Evolutionary conservation across 2,329 filamentous ascomycete genomes (phyloP).

Genomic region (Sclerotinia spermophila): DNA sequence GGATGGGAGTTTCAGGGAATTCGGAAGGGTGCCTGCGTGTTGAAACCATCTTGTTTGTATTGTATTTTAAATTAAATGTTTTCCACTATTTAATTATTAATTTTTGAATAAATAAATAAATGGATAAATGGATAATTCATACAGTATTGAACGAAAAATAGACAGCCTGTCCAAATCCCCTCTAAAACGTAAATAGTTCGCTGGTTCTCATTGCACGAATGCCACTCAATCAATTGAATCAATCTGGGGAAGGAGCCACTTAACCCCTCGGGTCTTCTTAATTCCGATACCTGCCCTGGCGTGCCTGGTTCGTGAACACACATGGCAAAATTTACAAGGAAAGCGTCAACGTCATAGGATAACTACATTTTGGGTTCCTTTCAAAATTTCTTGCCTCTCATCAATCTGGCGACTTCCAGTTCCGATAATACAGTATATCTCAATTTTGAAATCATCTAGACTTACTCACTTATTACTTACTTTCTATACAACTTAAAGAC

Average conservation of each 20-base stretch:
- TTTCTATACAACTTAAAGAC: background rate
- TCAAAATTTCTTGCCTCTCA: conserved; percentile 5
- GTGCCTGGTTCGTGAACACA: conserved; percentile 3
- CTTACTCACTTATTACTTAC: too few species aligned
- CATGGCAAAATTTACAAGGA: conserved; percentile 3
- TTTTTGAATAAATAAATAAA: background rate
- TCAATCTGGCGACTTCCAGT: conserved; percentile 6
- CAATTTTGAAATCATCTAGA: background rate
- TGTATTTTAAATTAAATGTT: too few species aligned
- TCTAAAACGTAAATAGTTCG: background rate
- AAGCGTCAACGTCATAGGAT: conserved; percentile 18
- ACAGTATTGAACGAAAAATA: background rate
- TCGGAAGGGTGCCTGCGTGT: conserved; percentile 52
- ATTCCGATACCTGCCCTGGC: conserved; percentile 9
- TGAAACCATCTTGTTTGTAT: conserved; percentile 42
- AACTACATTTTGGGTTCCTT: background rate
- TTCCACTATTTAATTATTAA: background rate
- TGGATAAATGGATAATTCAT: too few species aligned
- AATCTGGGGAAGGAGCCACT: conserved; percentile 19
- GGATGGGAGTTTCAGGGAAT: conserved; percentile 41
- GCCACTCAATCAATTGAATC: conserved; percentile 6
- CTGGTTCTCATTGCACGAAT: background rate
- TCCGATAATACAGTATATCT: background rate
- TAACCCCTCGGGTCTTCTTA: conserved; percentile 14
- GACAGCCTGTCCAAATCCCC: background rate